Evolutionary conservation across 495 filamentous ascomycete species (phyloP), one percentile per base, ranked within the genome.

Genomic region (Niebla homalea): DNA sequence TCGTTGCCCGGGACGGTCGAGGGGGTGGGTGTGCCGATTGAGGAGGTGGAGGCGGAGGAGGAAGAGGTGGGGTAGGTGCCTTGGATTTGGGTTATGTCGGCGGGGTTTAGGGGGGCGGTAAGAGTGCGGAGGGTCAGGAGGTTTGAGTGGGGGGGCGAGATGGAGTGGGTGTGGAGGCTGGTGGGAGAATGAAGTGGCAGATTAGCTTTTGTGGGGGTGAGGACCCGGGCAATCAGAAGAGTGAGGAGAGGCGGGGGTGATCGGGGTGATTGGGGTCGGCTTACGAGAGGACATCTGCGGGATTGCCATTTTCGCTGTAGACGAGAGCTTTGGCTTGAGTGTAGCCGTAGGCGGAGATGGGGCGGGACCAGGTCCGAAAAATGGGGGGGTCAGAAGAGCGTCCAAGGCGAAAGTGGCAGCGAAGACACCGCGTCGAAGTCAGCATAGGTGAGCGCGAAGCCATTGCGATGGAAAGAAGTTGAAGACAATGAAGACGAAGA

Each of bases 61-160:
- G 93, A 89, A 59, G 84, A 83, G 49, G 78, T 77, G 53, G 88
- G 88, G 72, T 99, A 99, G n/a, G 89, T 84, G 44, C 93, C 92
- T 70, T 98, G 89, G 63, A 97, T 82, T 64, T 85, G 80, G 71
- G 97, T 98, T 55, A 99, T 84, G 72, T 99, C 92, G 51, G 92
- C 88, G 21, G 92, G 92, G 75, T 99, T 99, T 60, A 97, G 82
- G 43, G 92, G 89, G 1, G 87, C 79, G 42, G 89, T 82, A 59
- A 97, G 84, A 55, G 93, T 80, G 58, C 79, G 80, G 44, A 87
- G 68, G 44, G 77, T 84, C 36, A 85, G 73, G 57, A 78, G 69
- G 36, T 72, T 69, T 23, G 70, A 69, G 57, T 79, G 72, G 25
- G 77, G 71, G 7, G 87, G 81, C 0, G 84, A 81, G 64, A 92